A percentile compares a stretch with the other conserved stretches of the same genome.
phyloP scores from a whole-genome alignment of 2,329 filamentous ascomycete genomes.

The Paraphaeosphaeria sporulosa region DNA sequence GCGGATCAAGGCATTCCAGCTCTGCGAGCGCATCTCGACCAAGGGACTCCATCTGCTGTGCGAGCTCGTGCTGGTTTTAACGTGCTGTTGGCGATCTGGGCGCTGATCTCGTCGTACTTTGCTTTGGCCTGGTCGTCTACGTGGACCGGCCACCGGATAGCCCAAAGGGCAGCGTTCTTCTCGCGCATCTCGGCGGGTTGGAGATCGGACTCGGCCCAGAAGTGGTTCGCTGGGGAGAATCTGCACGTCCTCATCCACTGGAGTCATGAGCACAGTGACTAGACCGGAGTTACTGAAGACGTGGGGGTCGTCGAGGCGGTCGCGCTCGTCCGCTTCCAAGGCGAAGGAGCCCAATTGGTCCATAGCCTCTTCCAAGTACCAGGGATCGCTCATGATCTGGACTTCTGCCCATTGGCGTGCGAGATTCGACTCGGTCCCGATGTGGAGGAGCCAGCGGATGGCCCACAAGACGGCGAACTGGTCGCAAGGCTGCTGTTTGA shows the following conservation, averaged over 20 bases:
- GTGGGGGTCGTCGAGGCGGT: background rate
- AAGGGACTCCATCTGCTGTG: background rate
- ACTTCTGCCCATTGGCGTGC: too few relatives aligned
- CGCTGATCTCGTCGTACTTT: too few relatives aligned
- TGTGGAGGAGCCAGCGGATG: background rate
- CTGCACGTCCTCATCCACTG: background rate
- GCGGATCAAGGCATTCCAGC: background rate
- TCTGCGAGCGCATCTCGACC: background rate
- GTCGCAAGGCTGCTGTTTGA: background rate
- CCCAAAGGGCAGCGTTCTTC: background rate
- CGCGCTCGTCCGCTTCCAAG: background rate
- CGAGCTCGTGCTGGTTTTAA: background rate
- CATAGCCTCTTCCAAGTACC: background rate
- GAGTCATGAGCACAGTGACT: background rate
- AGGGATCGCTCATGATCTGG: too few relatives aligned
- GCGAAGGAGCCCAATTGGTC: background rate
- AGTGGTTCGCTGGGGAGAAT: background rate
- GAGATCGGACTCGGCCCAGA: background rate
- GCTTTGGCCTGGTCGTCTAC: background rate
- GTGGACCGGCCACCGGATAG: background rate
- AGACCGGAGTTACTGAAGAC: background rate
- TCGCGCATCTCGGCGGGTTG: background rate
- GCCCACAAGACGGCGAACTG: background rate
- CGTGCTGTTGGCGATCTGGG: background rate
- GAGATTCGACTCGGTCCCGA: background rate